Evolutionary conservation across 768 basidiomycete species (phyloP).

Genomic region (Phylloporus scabripes): DNA sequence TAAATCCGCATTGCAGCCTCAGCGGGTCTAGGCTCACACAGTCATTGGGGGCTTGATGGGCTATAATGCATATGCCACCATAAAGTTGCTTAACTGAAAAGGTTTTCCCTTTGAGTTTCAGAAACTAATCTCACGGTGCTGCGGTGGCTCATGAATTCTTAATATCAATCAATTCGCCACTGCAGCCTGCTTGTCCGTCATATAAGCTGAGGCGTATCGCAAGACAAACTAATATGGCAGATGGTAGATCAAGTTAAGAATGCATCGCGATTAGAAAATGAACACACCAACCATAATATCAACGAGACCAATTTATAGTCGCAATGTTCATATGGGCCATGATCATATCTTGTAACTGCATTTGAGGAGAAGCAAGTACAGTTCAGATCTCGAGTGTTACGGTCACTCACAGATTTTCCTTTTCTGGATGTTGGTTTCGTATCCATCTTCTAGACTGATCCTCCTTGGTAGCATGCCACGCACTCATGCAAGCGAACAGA

Average conservation of each 20-base stretch:
- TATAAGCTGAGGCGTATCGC: background rate
- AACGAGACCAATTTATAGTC: too few species aligned
- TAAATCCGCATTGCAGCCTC: background rate
- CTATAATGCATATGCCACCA: constrained; percentile 5
- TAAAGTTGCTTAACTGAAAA: background rate
- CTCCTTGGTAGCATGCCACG: too few species aligned
- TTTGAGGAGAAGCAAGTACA: too few species aligned
- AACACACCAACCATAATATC: too few species aligned
- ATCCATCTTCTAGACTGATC: background rate
- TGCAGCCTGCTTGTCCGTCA: background rate
- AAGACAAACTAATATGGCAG: background rate
- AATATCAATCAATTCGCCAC: constrained; percentile 23
- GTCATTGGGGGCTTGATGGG: constrained; percentile 28
- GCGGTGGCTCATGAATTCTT: constrained; percentile 1
- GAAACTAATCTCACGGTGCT: constrained; percentile 11
- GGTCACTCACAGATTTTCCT: constrained; percentile 10
- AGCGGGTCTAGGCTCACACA: constrained; percentile 13
- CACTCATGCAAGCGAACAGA: background rate
- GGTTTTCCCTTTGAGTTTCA: background rate
- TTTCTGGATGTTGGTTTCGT: background rate
- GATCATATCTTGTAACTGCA: constrained; percentile 1
- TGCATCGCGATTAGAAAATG: too few species aligned
- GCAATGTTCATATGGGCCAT: background rate
- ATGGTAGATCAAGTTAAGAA: constrained; percentile 1
- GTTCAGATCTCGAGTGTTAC: too few species aligned